Conservation (phyloP, 2,329 filamentous ascomycete genomes). For the Colletotrichum falcatum region DNA sequence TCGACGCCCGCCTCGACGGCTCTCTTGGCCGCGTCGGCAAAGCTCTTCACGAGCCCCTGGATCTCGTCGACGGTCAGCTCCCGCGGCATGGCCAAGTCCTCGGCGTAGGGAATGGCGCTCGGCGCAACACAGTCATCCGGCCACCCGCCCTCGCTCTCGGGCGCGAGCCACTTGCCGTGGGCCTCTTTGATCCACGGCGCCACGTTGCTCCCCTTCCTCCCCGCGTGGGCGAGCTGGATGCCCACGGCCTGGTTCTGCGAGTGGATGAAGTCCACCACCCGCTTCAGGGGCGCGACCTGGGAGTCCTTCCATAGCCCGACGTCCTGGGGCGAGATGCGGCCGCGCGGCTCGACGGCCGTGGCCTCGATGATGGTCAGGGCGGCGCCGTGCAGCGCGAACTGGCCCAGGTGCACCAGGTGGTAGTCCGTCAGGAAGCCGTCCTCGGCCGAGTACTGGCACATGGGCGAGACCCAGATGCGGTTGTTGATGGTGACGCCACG, state of each 20-base stretch:
- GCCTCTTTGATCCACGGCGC: constrained; percentile 74
- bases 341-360: constrained; percentile 78
- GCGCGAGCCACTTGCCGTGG: constrained; percentile 61
- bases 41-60: constrained; percentile 70
- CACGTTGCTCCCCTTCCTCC: constrained; percentile 73
- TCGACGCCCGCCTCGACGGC: constrained; percentile 80
- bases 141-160: constrained; percentile 66
- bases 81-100: constrained; percentile 70
- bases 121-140: constrained; percentile 65
- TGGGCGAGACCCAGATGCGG: constrained; percentile 69
- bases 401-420: constrained; percentile 85
- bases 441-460: constrained; percentile 70
- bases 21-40: constrained; percentile 67
- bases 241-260: constrained; percentile 81
- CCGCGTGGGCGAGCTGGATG: constrained; percentile 86
- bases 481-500: constrained; percentile 66
- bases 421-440: constrained; percentile 81
- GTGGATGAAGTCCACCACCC: constrained; percentile 83
- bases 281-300: constrained; percentile 79
- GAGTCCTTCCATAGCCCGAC: constrained; percentile 85
- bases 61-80: constrained; percentile 79
- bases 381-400: constrained; percentile 81
- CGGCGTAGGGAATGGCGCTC: constrained; percentile 68
- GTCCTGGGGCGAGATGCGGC: constrained; percentile 86
- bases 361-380: constrained; percentile 83